Base-by-base conservation (phyloP, 2,329 filamentous ascomycete genomes). In the Penicillium glabrum region DNA sequence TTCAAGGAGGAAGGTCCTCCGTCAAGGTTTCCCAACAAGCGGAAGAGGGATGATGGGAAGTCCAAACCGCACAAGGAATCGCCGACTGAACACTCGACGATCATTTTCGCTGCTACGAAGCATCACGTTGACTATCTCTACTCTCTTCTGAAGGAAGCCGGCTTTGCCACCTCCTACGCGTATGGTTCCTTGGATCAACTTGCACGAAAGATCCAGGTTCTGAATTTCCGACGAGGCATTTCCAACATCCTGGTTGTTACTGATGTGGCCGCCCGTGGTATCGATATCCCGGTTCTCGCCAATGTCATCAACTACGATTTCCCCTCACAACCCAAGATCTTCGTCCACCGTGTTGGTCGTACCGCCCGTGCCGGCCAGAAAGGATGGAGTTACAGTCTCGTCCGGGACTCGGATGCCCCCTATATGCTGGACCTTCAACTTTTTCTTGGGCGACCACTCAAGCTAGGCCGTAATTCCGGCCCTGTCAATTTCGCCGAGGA, bases 221-320 rank as follows among this genome's bases (percentile, higher is more conserved):
- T 96, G 57, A 88, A 93, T 61, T 99, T 99, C 73, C 84, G 96
- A 57, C 83, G 82, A 24, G 95, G 95, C 7, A 84, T 89, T 61
- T 89, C 91, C 0, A 93, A 96, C 65, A 92, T 99, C 47, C 79
- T 99, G 9, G 93, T 99, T 3, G 93, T 98, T 45, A 99, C 95
- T 1, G 95, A 99, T 72, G 92, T 99, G 53, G 95, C 95, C 14
- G 95, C 95, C 23, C 85, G 95, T 81, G 93, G 95, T 86, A 96
- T 99, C 60, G 95, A 99, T 85, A 96, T 99, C 64, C 95, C 95
- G 0, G 85, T 97, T 46, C 82, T 99, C 35, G 93, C 91, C 55
- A 98, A 99, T 71, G 95, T 99, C 57, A 93, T 99, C 80, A 98
- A 99, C 80, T 99, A 96, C 75, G 93, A 98, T 70, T 99, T 99